Conservation (phyloP, 768 basidiomycete species). For the Lentinula sp. region DNA sequence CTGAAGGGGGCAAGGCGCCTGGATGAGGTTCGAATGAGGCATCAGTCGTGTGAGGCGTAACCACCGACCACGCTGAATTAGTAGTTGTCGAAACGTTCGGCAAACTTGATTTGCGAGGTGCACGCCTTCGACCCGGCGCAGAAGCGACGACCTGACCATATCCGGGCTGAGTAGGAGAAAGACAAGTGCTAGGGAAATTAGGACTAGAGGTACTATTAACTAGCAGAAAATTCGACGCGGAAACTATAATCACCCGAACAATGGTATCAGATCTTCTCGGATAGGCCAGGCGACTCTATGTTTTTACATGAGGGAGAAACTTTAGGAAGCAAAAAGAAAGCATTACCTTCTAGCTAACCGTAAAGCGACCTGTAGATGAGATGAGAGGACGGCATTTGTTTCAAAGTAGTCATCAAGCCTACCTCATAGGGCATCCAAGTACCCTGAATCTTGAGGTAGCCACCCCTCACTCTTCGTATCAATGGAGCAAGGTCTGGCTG, state of each 20-base stretch:
- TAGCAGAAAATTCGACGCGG: not conserved
- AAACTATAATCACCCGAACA: constrained; percentile 63
- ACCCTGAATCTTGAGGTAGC: constrained; percentile 88
- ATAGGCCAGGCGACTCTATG: constrained; percentile 83
- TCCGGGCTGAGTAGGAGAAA: constrained; percentile 81
- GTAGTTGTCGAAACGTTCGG: constrained; percentile 22
- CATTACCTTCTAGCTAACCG: constrained; percentile 73
- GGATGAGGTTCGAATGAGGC: not conserved
- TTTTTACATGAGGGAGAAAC: not conserved
- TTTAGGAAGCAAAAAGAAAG: constrained; percentile 12
- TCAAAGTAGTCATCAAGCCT: constrained; percentile 13
- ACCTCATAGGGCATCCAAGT: constrained; percentile 95
- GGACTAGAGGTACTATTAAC: constrained; percentile 39
- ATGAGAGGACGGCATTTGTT: constrained; percentile 1
- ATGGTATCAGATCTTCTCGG: constrained; percentile 77
- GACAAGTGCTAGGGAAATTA: constrained; percentile 76
- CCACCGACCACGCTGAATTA: not conserved
- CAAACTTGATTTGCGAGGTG: constrained; percentile 44
- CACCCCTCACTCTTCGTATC: constrained; percentile 79
- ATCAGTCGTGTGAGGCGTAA: constrained; percentile 13
- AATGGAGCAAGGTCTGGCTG: constrained; percentile 82
- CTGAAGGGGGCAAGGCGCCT: not conserved
- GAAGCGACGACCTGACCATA: constrained; percentile 77
- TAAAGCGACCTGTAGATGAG: constrained; percentile 57
- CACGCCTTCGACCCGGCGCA: constrained; percentile 53